A percentile compares a stretch with the other conserved stretches of the same genome.
phyloP scores from a whole-genome alignment of 805 yeast genomes.

The Nakazawaea laoshanensis region DNA sequence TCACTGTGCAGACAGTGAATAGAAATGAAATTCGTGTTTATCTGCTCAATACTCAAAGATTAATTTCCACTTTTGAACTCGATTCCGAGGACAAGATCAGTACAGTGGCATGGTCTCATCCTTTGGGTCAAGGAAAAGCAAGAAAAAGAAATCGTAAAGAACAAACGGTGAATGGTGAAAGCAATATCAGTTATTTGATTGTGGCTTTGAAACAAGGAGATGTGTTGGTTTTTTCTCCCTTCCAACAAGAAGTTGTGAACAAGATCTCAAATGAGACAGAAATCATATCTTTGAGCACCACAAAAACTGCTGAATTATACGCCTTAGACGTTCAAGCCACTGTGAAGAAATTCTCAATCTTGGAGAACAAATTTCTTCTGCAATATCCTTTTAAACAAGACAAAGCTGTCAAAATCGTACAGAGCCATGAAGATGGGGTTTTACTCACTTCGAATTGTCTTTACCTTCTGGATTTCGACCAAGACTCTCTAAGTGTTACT shows the following conservation, averaged over 20 bases:
- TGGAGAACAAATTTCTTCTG: constrained; percentile 16
- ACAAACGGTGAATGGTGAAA: constrained; percentile 1
- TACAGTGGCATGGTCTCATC: constrained; percentile 27
- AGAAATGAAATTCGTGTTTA: constrained; percentile 37
- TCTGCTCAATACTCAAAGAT: constrained; percentile 17
- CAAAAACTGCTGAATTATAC: constrained; percentile 18
- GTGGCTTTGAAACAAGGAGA: constrained; percentile 28
- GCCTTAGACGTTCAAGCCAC: constrained; percentile 19
- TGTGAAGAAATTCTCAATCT: constrained; percentile 17
- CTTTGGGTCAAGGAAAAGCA: not conserved
- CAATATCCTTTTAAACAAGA: constrained; percentile 13
- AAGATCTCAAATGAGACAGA: constrained; percentile 25
- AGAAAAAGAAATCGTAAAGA: constrained; percentile 18
- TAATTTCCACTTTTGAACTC: constrained; percentile 28
- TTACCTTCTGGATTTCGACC: constrained; percentile 20
- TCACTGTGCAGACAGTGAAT: constrained; percentile 32
- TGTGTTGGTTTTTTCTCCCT: constrained; percentile 35
- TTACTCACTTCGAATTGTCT: constrained; percentile 21
- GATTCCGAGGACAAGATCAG: constrained; percentile 29
- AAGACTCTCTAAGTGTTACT: constrained; percentile 18
- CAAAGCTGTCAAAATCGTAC: constrained; percentile 15
- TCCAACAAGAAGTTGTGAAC: constrained; percentile 26
- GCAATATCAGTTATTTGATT: constrained; percentile 18
- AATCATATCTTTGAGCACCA: constrained; percentile 19
- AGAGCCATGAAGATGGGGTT: constrained; percentile 17